Evolutionary conservation across 768 basidiomycete genomes (phyloP).

Genomic region (Termitomyces sp.): DNA sequence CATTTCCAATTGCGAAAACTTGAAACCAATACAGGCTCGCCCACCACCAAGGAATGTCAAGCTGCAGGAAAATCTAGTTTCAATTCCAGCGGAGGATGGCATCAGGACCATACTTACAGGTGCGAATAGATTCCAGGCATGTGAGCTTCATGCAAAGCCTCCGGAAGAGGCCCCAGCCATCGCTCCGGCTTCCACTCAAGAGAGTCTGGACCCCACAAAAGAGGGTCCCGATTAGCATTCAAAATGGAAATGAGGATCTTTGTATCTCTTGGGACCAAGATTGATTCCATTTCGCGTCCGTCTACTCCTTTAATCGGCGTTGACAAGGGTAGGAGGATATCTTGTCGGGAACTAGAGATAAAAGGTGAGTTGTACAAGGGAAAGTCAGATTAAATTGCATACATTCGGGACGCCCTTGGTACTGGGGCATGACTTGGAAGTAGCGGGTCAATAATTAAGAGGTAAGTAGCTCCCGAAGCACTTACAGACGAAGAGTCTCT

Average conservation of each 20-base stretch:
- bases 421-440: neutral
- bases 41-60: conserved; percentile 1
- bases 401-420: conserved; percentile 12
- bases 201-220: conserved; percentile 29
- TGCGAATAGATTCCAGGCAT: conserved; percentile 26
- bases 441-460: neutral
- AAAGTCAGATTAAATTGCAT: neutral
- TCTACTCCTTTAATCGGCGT: conserved; percentile 17
- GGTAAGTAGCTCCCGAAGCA: neutral
- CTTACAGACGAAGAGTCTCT: conserved; percentile 15
- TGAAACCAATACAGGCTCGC: conserved; percentile 31
- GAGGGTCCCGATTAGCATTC: conserved; percentile 14
- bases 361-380: neutral
- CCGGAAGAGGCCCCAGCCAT: conserved; percentile 30
- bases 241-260: conserved; percentile 21
- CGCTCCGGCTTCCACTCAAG: conserved; percentile 13
- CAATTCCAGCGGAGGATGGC: neutral
- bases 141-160: conserved; percentile 21
- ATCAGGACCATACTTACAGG: conserved; percentile 14
- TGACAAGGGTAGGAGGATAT: conserved; percentile 24
- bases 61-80: neutral
- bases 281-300: neutral
- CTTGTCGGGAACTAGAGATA: conserved; percentile 13
- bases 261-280: conserved; percentile 3
- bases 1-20: conserved; percentile 33